Evolutionary conservation across 2,329 filamentous ascomycete genomes (phyloP), one percentile per base, ranked within the genome.

Genomic region (Ceratocystis albifundus): DNA sequence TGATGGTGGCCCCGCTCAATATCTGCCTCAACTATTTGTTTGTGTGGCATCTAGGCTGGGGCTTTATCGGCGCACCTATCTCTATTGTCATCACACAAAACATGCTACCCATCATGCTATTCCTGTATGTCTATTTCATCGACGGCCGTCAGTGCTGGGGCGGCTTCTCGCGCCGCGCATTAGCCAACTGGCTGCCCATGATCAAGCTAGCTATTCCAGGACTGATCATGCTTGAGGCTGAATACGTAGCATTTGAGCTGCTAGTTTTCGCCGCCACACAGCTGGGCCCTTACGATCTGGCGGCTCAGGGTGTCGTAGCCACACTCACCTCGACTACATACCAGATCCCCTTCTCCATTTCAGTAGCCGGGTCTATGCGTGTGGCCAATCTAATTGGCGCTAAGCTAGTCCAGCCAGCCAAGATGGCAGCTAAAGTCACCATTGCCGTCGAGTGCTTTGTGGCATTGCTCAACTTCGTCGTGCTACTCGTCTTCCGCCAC

Each of bases 321-420:
- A 94, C 88, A 0, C 79, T 96, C 59, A 85, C 87, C 0, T 84
- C 86, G 8, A 84, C 96, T 28, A 90, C 89, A 0, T 97, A 91
- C 78, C 90, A 96, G 75, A 86, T 97, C 62, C 91, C 93, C 0
- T 97, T 97, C 77, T 89, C 93, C 0, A 83, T 96, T 68, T 89
- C 88, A 41, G 93, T 97, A 67, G 92, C 93, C 2, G 85, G 88
- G 0, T 93, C 88, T 12, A 97, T 93, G 0, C 86, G 93, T 0
- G 85, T 96, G 15, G 93, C 92, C 20, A 97, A 96, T 71, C 78
- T 97, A 44, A 95, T 97, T 69, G 94, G 93, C 7, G 92, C 93
- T 0, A 88, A 87, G 0, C 80, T 96, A 10, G 86, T 89, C 1
- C 85, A 87, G 59, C 88, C 92, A 0, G 92, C 92, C 17, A 90